Evolutionary conservation across 108 stramenopile genomes (phyloP).

Genomic region (Cyclotella baltica): DNA sequence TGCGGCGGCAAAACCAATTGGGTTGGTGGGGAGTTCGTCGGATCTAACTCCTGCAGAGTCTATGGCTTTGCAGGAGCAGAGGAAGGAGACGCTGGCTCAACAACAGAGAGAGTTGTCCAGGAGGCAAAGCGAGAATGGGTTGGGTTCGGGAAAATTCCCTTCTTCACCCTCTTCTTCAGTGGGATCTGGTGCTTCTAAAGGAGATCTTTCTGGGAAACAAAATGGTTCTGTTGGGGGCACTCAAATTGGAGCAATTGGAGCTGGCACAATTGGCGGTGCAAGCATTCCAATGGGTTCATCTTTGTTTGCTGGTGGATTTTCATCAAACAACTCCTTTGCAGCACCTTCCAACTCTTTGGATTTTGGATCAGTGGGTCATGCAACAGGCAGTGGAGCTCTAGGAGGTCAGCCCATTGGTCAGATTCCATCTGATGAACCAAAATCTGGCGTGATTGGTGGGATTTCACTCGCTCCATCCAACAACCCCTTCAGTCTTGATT

Average conservation of each 20-base stretch:
- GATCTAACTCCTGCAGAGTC: slow-evolving; percentile 56
- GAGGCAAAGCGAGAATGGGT: slow-evolving; percentile 2
- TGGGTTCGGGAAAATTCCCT: slow-evolving; percentile 2
- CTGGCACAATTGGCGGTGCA: slow-evolving; percentile 14
- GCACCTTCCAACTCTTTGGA: slow-evolving; percentile 29
- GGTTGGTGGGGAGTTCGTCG: slow-evolving; percentile 30
- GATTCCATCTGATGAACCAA: slow-evolving; percentile 18
- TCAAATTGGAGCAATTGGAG: slow-evolving; percentile 20
- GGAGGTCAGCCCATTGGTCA: slow-evolving; percentile 51
- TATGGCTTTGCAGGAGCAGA: slow-evolving; percentile 49
- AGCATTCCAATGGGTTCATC: slow-evolving; percentile 43
- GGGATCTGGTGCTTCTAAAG: slow-evolving; percentile 32
- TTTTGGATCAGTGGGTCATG: slow-evolving; percentile 46
- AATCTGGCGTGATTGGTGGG: slow-evolving; percentile 49
- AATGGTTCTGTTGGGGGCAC: slow-evolving; percentile 2
- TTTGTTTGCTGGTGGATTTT: slow-evolving; percentile 42
- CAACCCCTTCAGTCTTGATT: slow-evolving; percentile 38
- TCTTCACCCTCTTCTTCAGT: slow-evolving; percentile 43
- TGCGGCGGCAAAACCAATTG: slow-evolving; percentile 34
- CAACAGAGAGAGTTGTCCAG: slow-evolving; percentile 44
- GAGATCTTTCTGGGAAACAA: slow-evolving; percentile 10
- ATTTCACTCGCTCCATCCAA: slow-evolving; percentile 33
- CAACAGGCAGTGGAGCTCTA: slow-evolving; percentile 40
- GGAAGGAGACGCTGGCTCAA: slow-evolving; percentile 39
- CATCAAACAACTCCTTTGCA: slow-evolving; percentile 43